Base-by-base conservation (phyloP, 768 basidiomycete genomes). In the Dendrothele bispora region DNA sequence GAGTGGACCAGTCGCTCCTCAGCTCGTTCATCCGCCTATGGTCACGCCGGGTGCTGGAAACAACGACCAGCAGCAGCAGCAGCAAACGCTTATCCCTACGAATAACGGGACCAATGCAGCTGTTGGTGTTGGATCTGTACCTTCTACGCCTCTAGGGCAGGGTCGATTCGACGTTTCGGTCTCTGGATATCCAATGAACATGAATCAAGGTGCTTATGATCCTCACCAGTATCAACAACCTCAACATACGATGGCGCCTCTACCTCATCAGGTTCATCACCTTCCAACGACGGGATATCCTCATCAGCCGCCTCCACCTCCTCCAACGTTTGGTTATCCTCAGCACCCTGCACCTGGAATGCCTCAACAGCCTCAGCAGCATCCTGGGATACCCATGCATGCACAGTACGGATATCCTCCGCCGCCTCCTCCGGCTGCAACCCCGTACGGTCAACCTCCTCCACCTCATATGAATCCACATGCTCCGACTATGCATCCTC, bases 371-470 rank as follows among this genome's bases (percentile, higher is more conserved):
- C 11, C 38, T 12, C 38, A 10, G 10, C 38, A 12, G 20, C 10
- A 10, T 39, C 11, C 38, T 21, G n/a, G 21, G 36, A 37, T 37
- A 43, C 36, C 36, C 7, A 37, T 37, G 36, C 36, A 37, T 7
- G 36, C n/a, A 21, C 21, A 37, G 24, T 46, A 51, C 32, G 28
- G 29, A 21, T 41, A 57, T 41, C 43, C 47, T 35, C 53, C 52
- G 21, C 60, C 57, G 20, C 61, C 49, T 1, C 55, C 44, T 3
- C 49, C 43, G 4, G 36, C 42, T 40, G 26, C 54, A 28, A 22
- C 51, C 55, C 28, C 30, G 8, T 53, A 53, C 20, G 50, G 47
- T 26, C 55, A 50, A 27, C 55, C 49, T 21, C 55, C 38, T 49
- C 54, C 24, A 41, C 44, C 36, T 37, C 50, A 22, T 48, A 49